Base-by-base conservation (phyloP, 495 filamentous ascomycete species). In the Penicilliopsis zonata region DNA sequence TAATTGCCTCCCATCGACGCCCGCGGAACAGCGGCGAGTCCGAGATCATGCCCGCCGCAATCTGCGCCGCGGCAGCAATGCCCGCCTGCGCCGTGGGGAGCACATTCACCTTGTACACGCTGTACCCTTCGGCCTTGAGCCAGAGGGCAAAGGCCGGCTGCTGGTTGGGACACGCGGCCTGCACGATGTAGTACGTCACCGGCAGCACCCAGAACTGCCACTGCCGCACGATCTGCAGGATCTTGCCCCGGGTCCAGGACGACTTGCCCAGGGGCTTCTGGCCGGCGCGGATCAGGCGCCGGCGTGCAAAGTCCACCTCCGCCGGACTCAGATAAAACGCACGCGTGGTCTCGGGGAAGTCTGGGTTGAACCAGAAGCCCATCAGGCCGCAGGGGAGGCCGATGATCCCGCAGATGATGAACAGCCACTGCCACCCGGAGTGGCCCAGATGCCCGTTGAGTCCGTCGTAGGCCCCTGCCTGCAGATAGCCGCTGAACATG, bases 371-470 rank as follows among this genome's bases (percentile, higher is more conserved):
- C 17, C 31, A 26, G 22, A 31, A 38, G 28, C 35, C 35, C 5
- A 27, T 27, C 3, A 38, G 16, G 15, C 28, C 31, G 10, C 31
- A 32, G 0, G 35, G 35, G 3, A 38, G 17, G 10, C 28, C 27
- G 7, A 49, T 25, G 18, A 34, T 9, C 21, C 47, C 40, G 30
- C 51, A 45, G 10, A 69, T 51, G 13, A 59, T 40, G 37, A 74
- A 76, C 13, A 78, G 54, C 63, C 68, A 78, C 29, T 70, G 55
- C 77, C 77, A 82, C 1, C 76, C 78, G 0, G 63, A 48, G 13
- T 62, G 43, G 3, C 65, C 70, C 3, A 57, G 26, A 7, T 65
- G 52, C 4, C 70, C 70, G 7, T 74, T 42, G 43, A 82, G 57
- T 23, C 29, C 29, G 0, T 31, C 26, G 29, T 38, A 38, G 19